These are phyloP conservation scores for Yamadazyma sp. DNA, from an alignment of 1,139 yeast species.

Conservation along the genomic window DNA sequence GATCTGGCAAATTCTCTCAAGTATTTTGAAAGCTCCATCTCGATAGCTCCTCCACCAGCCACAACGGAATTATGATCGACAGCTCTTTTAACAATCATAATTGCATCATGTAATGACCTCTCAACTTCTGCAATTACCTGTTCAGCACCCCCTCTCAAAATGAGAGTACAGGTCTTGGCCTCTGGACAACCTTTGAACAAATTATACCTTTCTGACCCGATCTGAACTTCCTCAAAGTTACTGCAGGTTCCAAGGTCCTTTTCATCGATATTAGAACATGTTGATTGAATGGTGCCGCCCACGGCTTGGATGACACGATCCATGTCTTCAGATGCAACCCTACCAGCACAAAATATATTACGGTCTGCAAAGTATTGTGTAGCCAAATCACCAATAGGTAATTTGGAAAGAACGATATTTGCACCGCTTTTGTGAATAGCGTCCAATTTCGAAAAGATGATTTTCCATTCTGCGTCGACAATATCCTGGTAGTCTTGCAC, in stretches of 20 bases:
- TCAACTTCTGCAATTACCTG: constrained; percentile 99
- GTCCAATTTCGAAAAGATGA: constrained; percentile 82
- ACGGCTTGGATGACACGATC: constrained; percentile 91
- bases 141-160: constrained; percentile 96
- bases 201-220: constrained; percentile 94
- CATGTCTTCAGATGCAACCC: constrained; percentile 88
- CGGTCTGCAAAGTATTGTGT: constrained; percentile 98
- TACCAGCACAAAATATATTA: constrained; percentile 94
- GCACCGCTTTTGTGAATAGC: constrained; percentile 86
- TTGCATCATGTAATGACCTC: constrained; percentile 95
- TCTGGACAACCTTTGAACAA: constrained; percentile 89
- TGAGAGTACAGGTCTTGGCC: constrained; percentile 89
- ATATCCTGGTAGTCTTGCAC: constrained; percentile 93
- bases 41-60: constrained; percentile 99
- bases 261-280: constrained; percentile 70
- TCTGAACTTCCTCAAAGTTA: constrained; percentile 85
- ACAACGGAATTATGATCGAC: constrained; percentile 83
- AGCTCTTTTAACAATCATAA: constrained; percentile 96
- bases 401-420: constrained; percentile 84
- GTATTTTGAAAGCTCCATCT: constrained; percentile 91
- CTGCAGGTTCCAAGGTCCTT: constrained; percentile 86
- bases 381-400: constrained; percentile 97
- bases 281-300: constrained; percentile 89
- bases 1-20: constrained; percentile 84
- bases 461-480: constrained; percentile 98